Evolutionary conservation across 23 red algal genomes (phyloP), one percentile per base, ranked within the genome.

Genomic region (Gracilariopsis chorda): DNA sequence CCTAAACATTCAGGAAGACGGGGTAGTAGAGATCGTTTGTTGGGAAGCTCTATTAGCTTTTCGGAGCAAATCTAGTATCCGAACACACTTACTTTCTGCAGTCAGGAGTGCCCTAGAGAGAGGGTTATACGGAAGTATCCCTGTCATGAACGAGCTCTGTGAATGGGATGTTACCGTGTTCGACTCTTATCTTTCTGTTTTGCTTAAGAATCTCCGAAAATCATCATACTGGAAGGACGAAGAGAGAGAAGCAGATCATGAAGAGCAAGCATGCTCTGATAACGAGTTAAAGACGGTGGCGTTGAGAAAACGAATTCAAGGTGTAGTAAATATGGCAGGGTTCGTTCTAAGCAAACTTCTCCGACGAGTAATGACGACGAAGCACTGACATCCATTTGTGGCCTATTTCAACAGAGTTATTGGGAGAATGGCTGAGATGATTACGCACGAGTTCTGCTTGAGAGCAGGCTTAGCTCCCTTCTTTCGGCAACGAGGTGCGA

Each of bases 291-390:
- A 39, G 16, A 11, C 14, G 5, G 34, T 70, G 16, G 63, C 39
- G 12, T 42, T 70, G 63, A 70, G 63, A 70, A 70, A 70, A 34
- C 39, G 63, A 70, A 70, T 70, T 70, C 63, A 70, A 20, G 43
- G 63, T 34, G 17, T 70, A 39, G 63, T 70, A n/a, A n/a, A 70
- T 28, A 70, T 7, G 63, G 43, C 16, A 8, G 63, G 63, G 63
- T 70, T 14, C 63, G 63, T 70, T n/a, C 23, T 30, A 41, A 70
- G 7, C 23, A 19, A n/a, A 42, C 1, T 7, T 70, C 23, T 40
- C 30, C 39, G n/a, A 9, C 33, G 43, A n/a, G 34, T 1, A 42
- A 7, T 42, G 35, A 39, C 35, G 24, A 33, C 43, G 23, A 70
- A 33, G 35, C 39, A 41, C 10, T 42, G 39, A 10, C n/a, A 42